These are phyloP conservation scores for Syzygium grande DNA, from an alignment of 345 rosid species.

Conservation along the genomic window DNA sequence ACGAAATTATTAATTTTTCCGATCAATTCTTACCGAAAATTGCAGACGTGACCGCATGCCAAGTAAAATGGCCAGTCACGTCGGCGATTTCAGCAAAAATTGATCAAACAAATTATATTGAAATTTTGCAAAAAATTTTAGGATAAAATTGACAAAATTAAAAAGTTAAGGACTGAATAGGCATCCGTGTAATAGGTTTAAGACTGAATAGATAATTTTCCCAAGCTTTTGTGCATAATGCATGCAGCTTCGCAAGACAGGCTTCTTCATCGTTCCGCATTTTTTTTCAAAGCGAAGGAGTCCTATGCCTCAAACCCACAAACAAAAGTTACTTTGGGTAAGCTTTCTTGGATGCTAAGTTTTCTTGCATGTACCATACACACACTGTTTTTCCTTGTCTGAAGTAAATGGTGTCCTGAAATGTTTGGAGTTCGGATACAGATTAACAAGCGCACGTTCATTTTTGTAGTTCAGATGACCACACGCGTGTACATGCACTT, in stretches of 20 bases:
- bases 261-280: not conserved
- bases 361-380: not conserved
- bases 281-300: not conserved
- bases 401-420: not conserved
- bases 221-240: not conserved
- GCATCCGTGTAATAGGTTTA: fast-evolving
- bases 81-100: fast-evolving
- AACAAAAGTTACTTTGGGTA: not conserved
- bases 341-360: not conserved
- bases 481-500: not conserved
- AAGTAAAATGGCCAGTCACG: fast-evolving
- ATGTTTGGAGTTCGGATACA: not conserved
- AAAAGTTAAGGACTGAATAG: no score
- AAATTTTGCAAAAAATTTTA: fast-evolving
- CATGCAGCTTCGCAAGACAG: not conserved
- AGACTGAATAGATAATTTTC: fast-evolving
- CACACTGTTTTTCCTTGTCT: not conserved
- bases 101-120: no score
- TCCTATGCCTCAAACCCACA: not conserved
- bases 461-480: not conserved
- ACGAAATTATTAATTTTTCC: no score
- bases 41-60: fast-evolving
- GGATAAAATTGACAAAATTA: fast-evolving
- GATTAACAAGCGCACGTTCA: not conserved
- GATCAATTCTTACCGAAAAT: no score